Evolutionary conservation across 129 eudicot genomes (phyloP).

Genomic region (Glebionis coronaria): DNA sequence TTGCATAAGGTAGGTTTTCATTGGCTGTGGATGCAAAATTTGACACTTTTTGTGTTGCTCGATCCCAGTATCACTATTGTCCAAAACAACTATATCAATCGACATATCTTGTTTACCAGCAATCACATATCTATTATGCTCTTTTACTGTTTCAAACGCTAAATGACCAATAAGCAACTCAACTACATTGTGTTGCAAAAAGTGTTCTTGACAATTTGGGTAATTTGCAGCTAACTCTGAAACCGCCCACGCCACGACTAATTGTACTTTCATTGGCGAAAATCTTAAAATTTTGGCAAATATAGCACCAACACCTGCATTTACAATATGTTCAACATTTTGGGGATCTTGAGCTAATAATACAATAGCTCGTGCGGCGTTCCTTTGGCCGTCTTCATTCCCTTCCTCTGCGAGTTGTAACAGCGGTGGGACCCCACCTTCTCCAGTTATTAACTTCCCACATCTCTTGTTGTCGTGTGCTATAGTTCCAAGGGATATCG

Average conservation of each 20-base stretch:
- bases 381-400: conserved; percentile 45
- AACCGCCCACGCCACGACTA: conserved; percentile 59
- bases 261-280: conserved; percentile 47
- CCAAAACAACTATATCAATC: conserved; percentile 37
- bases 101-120: conserved; percentile 38
- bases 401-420: conserved; percentile 53
- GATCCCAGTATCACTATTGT: background rate
- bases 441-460: conserved; percentile 53
- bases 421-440: conserved; percentile 58
- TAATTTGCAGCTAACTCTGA: conserved; percentile 48
- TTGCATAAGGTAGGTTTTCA: background rate
- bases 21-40: conserved; percentile 17
- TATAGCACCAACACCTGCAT: conserved; percentile 44
- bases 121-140: conserved; percentile 46
- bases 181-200: conserved; percentile 42
- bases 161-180: conserved; percentile 49
- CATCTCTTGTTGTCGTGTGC: conserved; percentile 49
- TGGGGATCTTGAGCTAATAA: conserved; percentile 52
- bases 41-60: conserved; percentile 10
- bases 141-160: conserved; percentile 55
- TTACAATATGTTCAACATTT: conserved; percentile 50
- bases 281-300: conserved; percentile 44
- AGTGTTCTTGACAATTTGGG: conserved; percentile 58
- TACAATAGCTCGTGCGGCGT: conserved; percentile 50
- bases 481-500: conserved; percentile 42